Evolutionary conservation across 73 alveolate genomes (phyloP), one percentile per base, ranked within the genome.

Genomic region (Symbiodinium natans): DNA sequence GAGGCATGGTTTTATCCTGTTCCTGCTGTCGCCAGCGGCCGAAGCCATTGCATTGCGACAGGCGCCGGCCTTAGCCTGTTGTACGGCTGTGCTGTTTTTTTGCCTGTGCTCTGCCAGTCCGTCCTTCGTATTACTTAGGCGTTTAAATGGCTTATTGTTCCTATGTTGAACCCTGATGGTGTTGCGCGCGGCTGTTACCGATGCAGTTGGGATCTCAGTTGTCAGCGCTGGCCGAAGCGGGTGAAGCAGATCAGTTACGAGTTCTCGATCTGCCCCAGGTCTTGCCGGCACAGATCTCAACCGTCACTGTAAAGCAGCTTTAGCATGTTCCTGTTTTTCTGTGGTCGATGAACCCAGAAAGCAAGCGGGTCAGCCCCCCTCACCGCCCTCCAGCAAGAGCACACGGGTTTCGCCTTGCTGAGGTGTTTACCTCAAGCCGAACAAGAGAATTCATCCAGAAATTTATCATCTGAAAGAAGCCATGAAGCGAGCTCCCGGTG

Each of bases 141-240:
- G 77, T 90, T 90, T 89, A 90, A 90, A 39, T 90, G 97, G 97
- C 89, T 90, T 41, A 90, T 93, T 2, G 75, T 93, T 5, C 99
- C 99, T 0, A 93, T 93, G 99, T 56, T 93, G 75, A 93, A 93
- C n/a, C 99, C 99, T 3, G 99, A 93, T 34, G 99, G 99, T 1
- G 99, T 93, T 23, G 93, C 59, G 11, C 93, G 84, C 33, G 99
- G 99, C 27, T 68, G 42, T 86, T 93, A 93, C 40, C 93, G 99
- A 4, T 93, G 99, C 80, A 40, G 93, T 21, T 6, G 52, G 46
- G 80, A 36, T 38, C 95, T 89, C 48, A n/a, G 95, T 74, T 25
- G 41, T 74, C n/a, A 74, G 40, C 48, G 29, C 42, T 33, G 77
- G 82, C 82, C 29, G 41, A 68, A 9, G 13, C 5, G 13, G 36